Evolutionary conservation across 2,329 filamentous ascomycete species (phyloP), one percentile per base, ranked within the genome.

Genomic region (Pyrenophora teres): DNA sequence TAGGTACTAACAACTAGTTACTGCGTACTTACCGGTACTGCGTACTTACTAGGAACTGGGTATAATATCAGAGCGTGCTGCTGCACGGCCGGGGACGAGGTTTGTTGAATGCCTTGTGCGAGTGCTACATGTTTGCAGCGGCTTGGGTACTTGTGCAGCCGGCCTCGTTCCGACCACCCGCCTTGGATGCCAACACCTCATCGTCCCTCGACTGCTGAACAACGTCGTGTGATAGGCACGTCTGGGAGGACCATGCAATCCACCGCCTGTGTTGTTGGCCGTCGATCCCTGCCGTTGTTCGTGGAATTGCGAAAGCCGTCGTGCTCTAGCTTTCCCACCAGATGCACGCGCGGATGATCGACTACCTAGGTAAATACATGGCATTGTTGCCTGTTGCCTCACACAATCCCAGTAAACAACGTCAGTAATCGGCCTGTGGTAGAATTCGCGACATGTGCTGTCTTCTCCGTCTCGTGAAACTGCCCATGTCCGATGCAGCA

Each of bases 111-210:
- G 40, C 37, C 30, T 44, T 35, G 40, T 40, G 48, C 51, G 33
- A 50, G 19, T 30, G 35, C 46, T 51, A 52, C 52, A 58, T 53
- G 38, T 43, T 51, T 56, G 55, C 49, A 45, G 57, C 44, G 46
- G 48, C 41, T 37, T 47, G 40, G 21, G 18, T 31, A 49, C 25
- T 30, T 47, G 42, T 40, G 41, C 53, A 44, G 32, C 35, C 37
- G 36, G 49, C 27, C 46, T 44, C 39, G 41, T 37, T 54, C 54
- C 56, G 54, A 39, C 21, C 23, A 47, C 39, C 54, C 54, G 51
- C 46, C 50, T 57, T 44, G 46, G 36, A 9, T 41, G 27, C 39
- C 30, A 36, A 42, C 40, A 52, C 44, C 16, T 33, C 31, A 32
- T 37, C 9, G 36, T 30, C 36, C 41, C 40, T 43, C 23, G 13